Conservation (phyloP, 805 yeast genomes). For the Grigorovia jiainica region DNA sequence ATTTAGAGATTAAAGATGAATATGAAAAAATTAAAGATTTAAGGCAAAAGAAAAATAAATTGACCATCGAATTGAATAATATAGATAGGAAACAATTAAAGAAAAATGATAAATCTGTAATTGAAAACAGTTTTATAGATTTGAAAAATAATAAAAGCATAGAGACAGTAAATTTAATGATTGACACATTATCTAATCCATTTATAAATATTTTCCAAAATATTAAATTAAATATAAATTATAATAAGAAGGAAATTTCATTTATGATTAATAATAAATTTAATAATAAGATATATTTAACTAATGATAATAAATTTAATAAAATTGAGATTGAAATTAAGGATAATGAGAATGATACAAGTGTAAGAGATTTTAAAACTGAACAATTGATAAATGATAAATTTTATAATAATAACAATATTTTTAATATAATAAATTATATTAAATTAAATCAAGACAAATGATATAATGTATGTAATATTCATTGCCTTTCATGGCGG, state of each 20-base stretch:
- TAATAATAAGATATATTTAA: background rate
- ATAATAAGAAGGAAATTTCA: background rate
- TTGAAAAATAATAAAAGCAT: too few relatives aligned
- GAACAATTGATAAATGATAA: background rate
- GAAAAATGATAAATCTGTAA: too few relatives aligned
- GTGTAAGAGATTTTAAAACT: background rate
- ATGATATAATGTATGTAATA: too few relatives aligned
- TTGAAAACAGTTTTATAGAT: too few relatives aligned
- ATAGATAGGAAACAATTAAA: too few relatives aligned
- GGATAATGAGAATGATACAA: background rate
- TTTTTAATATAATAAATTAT: slow-evolving; percentile 4
- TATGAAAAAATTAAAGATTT: too few relatives aligned
- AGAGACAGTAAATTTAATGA: too few relatives aligned
- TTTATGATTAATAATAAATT: background rate
- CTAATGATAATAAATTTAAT: background rate
- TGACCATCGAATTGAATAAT: too few relatives aligned
- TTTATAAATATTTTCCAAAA: background rate
- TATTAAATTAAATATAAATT: slow-evolving; percentile 1
- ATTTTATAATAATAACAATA: slow-evolving; percentile 3
- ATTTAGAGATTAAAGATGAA: too few relatives aligned
- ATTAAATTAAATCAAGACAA: background rate
- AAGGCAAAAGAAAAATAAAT: too few relatives aligned
- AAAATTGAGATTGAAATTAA: background rate
- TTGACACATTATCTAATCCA: too few relatives aligned
- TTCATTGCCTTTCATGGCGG: too few relatives aligned